Conservation (phyloP, 2,329 filamentous ascomycete species). For the Alternaria longipes region DNA sequence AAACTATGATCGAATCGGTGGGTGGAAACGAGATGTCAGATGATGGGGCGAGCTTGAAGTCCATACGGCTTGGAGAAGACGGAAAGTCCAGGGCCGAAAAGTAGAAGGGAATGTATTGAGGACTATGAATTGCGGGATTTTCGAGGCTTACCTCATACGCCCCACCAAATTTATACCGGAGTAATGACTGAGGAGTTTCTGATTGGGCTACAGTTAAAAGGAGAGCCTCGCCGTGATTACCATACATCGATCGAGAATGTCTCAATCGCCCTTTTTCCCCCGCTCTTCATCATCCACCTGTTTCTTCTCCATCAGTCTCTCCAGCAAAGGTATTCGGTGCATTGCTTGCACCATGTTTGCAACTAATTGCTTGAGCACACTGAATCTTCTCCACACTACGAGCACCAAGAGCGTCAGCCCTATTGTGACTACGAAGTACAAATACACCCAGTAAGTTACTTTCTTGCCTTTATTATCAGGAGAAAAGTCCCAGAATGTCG, state of each 20-base stretch:
- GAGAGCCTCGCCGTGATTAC: too few species aligned
- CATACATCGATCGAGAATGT: not conserved
- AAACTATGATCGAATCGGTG: too few species aligned
- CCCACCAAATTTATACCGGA: accelerated
- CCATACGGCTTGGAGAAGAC: accelerated
- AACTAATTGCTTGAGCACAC: not conserved
- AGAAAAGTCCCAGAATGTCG: not conserved
- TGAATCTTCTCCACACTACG: not conserved
- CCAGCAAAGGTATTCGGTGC: not conserved
- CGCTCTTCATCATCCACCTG: not conserved
- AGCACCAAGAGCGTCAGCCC: not conserved
- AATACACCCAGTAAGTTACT: not conserved
- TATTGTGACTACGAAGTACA: not conserved
- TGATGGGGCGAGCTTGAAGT: too few species aligned
- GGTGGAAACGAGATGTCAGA: too few species aligned
- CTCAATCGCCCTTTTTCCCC: not conserved
- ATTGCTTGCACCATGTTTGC: accelerated
- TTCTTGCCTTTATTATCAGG: not conserved
- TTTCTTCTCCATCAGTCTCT: not conserved
- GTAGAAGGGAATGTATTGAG: too few species aligned
- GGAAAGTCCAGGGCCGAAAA: accelerated
- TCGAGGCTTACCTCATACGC: too few species aligned
- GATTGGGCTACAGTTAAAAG: accelerated
- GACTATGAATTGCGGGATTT: too few species aligned
- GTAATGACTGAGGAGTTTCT: too few species aligned